Evolutionary conservation across 2,329 filamentous ascomycete species (phyloP).

Genomic region (Penicillium brevicompactum): DNA sequence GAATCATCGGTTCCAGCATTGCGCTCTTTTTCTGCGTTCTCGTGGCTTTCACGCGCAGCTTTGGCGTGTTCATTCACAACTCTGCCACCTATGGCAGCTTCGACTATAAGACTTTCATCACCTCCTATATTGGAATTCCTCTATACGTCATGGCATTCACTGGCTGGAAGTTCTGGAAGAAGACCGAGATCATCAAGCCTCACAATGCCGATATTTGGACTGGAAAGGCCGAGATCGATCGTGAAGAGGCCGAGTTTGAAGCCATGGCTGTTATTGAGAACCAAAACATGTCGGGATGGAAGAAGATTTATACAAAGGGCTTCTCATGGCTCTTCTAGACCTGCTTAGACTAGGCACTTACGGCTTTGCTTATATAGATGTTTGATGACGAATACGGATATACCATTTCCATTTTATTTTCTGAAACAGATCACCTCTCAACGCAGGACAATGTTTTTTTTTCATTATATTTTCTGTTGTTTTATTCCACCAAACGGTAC

Average conservation of each 20-base stretch:
- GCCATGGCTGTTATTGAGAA: constrained; percentile 4
- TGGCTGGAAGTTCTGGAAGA: constrained; percentile 62
- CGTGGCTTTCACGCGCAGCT: constrained; percentile 79
- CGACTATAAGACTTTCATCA: constrained; percentile 73
- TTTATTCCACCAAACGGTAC: no score
- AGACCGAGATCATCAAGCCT: constrained; percentile 56
- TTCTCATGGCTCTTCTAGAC: constrained; percentile 9
- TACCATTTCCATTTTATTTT: neutral
- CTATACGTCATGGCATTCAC: constrained; percentile 69
- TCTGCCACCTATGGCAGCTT: constrained; percentile 53
- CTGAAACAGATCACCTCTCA: neutral
- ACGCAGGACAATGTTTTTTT: no score
- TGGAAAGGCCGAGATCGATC: constrained; percentile 71
- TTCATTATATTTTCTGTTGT: no score
- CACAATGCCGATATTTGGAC: constrained; percentile 67
- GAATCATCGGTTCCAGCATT: constrained; percentile 65
- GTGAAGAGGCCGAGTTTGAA: constrained; percentile 54
- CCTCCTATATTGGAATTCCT: constrained; percentile 73
- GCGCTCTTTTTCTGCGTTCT: constrained; percentile 69
- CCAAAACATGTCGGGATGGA: constrained; percentile 9
- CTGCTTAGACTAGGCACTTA: neutral
- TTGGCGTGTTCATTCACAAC: constrained; percentile 63
- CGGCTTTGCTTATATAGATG: neutral
- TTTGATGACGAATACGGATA: neutral
- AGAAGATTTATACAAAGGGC: constrained; percentile 5